phyloP scores from a whole-genome alignment of 257 asterid species.

The Primulina huaijiensis region DNA sequence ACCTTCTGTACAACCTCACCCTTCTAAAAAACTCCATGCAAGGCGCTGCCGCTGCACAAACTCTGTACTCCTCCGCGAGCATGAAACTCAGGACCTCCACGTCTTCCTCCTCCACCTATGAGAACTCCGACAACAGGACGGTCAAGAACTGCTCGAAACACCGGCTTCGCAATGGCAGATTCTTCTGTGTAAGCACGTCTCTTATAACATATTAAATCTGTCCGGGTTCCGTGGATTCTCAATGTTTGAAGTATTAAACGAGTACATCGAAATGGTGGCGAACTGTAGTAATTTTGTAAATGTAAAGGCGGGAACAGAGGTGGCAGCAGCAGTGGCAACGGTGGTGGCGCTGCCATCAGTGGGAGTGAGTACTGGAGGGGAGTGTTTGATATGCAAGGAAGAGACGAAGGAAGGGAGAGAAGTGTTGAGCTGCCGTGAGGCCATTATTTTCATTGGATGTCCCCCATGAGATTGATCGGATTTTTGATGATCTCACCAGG shows the following conservation, averaged over 20 bases:
- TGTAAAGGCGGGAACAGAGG: constrained; percentile 34
- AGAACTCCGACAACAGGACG: constrained; percentile 57
- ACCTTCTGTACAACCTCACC: constrained; percentile 60
- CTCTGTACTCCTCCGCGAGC: constrained; percentile 18
- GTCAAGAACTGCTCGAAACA: constrained; percentile 35
- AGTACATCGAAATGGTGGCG: constrained; percentile 46
- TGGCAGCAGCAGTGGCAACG: constrained; percentile 54
- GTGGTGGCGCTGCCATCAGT: constrained; percentile 72
- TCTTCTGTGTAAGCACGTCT: constrained; percentile 35
- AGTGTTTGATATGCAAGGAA: constrained; percentile 78
- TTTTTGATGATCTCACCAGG: constrained; percentile 52
- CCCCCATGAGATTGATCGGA: constrained; percentile 67
- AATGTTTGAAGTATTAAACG: constrained; percentile 36
- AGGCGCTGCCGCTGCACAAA: constrained; percentile 6
- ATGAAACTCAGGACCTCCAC: constrained; percentile 70
- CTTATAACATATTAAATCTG: constrained; percentile 33
- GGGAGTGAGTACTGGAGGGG: constrained; percentile 39
- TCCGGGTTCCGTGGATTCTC: constrained; percentile 51
- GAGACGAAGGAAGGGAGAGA: constrained; percentile 75
- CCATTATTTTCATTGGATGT: constrained; percentile 85
- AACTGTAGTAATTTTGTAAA: constrained; percentile 57
- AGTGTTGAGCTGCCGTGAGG: constrained; percentile 78
- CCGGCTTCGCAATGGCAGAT: constrained; percentile 59
- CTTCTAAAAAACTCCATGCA: constrained; percentile 38
- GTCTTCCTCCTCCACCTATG: constrained; percentile 74